Conservation (phyloP, 768 basidiomycete genomes). For the Pisolithus marmoratus region DNA sequence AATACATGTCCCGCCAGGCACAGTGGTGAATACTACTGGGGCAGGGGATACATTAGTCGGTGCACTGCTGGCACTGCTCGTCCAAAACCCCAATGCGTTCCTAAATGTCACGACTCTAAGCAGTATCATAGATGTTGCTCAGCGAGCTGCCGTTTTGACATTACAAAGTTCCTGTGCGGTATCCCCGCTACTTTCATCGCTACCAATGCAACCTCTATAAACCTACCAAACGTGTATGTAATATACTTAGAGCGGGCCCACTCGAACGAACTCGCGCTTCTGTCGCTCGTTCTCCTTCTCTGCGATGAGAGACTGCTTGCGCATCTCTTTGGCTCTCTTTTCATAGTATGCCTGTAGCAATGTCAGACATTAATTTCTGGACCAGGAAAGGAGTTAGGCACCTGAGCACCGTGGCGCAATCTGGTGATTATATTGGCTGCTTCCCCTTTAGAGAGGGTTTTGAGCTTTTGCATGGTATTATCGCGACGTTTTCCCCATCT, state of each 20-base stretch:
- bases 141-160: conserved; percentile 58
- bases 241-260: conserved; percentile 44
- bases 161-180: conserved; percentile 56
- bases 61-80: conserved; percentile 65
- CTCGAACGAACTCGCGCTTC: conserved; percentile 51
- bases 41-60: conserved; percentile 92
- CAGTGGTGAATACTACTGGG: conserved; percentile 73
- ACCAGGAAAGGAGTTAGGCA: conserved; percentile 20
- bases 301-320: conserved; percentile 28
- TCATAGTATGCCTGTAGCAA: conserved; percentile 46
- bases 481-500: conserved; percentile 36
- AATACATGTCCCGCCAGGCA: conserved; percentile 29
- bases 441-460: conserved; percentile 64
- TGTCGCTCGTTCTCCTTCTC: conserved; percentile 48
- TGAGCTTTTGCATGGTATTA: conserved; percentile 24
- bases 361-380: not conserved
- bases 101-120: conserved; percentile 40
- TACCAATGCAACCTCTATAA: conserved; percentile 2
- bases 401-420: conserved; percentile 71
- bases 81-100: conserved; percentile 38
- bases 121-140: conserved; percentile 47
- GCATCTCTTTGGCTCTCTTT: conserved; percentile 41
- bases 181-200: conserved; percentile 51
- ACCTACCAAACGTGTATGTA: conserved; percentile 1
- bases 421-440: conserved; percentile 77